Evolutionary conservation across 2,329 filamentous ascomycete genomes (phyloP).

Genomic region (Fusarium sp.): DNA sequence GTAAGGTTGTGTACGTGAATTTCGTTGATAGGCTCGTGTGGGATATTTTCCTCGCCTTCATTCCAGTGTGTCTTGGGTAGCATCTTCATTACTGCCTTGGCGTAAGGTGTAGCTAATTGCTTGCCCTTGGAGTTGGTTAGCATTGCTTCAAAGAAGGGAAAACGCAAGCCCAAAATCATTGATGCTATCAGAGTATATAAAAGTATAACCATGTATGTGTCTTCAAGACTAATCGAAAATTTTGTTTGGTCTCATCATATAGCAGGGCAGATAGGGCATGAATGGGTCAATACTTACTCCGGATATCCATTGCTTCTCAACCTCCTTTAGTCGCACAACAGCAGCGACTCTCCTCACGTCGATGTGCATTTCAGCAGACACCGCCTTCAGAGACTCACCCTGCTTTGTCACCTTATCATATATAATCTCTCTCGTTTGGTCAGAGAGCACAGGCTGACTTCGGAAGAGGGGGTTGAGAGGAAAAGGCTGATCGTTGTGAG

Average conservation of each 20-base stretch:
- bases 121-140: conserved; percentile 71
- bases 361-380: conserved; percentile 81
- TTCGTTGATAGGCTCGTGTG: conserved; percentile 74
- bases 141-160: neutral
- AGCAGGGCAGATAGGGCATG: conserved; percentile 10
- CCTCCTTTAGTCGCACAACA: conserved; percentile 84
- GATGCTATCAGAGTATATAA: conserved; percentile 47
- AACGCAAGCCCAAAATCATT: conserved; percentile 16
- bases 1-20: conserved; percentile 72
- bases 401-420: conserved; percentile 75
- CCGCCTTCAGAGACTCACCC: conserved; percentile 77
- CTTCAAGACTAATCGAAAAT: conserved; percentile 99
- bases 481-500: conserved; percentile 69
- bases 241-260: conserved; percentile 74
- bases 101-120: conserved; percentile 80
- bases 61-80: conserved; percentile 75
- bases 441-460: conserved; percentile 79
- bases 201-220: conserved; percentile 86
- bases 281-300: conserved; percentile 70
- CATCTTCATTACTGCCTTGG: conserved; percentile 81
- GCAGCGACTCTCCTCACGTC: conserved; percentile 88
- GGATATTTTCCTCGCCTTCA: conserved; percentile 60
- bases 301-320: conserved; percentile 82
- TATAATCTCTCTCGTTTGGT: conserved; percentile 78
- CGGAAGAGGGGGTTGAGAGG: conserved; percentile 78